phyloP scores from a whole-genome alignment of 495 filamentous ascomycete genomes.

The Lepidopterella palustris region DNA sequence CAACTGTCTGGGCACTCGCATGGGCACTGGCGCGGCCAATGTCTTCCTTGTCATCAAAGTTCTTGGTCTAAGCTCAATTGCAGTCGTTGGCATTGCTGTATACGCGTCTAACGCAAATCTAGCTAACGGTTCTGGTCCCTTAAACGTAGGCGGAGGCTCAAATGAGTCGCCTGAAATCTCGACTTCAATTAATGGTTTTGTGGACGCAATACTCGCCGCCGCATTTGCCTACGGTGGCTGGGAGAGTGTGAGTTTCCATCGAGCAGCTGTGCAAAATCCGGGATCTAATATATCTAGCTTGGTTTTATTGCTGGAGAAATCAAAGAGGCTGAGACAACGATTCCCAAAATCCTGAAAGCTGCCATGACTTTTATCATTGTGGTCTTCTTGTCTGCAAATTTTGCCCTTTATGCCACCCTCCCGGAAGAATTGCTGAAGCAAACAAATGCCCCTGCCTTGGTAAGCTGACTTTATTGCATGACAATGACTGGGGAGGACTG shows the following conservation, averaged over 20 bases:
- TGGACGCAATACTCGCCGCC: conserved; percentile 22
- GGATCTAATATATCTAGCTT: conserved; percentile 19
- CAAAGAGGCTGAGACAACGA: conserved; percentile 25
- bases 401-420: conserved; percentile 20
- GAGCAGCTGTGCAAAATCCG: neutral
- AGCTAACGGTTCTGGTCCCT: too few relatives aligned
- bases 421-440: conserved; percentile 20
- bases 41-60: conserved; percentile 23
- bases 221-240: conserved; percentile 33
- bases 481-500: too few relatives aligned
- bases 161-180: conserved; percentile 16
- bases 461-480: neutral
- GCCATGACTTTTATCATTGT: conserved; percentile 33
- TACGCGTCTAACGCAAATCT: too few relatives aligned
- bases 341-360: conserved; percentile 31
- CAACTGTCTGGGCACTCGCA: conserved; percentile 22
- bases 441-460: conserved; percentile 17
- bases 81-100: conserved; percentile 12
- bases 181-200: conserved; percentile 16
- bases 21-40: conserved; percentile 17
- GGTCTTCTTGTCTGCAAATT: conserved; percentile 27
- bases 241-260: conserved; percentile 31
- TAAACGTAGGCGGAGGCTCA: too few relatives aligned
- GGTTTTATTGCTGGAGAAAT: conserved; percentile 36
- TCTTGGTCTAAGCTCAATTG: conserved; percentile 6